Evolutionary conservation across 345 rosid genomes (phyloP).

Genomic region (Dovyalis caffra): DNA sequence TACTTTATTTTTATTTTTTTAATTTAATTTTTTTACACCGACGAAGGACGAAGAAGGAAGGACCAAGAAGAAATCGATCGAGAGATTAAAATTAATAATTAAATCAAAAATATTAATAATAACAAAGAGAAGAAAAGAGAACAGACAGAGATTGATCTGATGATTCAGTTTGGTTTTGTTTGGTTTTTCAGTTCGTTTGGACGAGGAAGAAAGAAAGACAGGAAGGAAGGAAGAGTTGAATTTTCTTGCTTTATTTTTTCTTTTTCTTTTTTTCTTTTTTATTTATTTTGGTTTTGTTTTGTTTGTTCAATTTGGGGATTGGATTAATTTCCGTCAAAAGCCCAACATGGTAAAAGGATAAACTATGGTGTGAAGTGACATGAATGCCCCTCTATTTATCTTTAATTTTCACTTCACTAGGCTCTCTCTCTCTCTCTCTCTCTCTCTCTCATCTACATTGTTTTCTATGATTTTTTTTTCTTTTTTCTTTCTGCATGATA

Average conservation of each 20-base stretch:
- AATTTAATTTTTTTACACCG: too few relatives aligned
- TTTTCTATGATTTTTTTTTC: too few relatives aligned
- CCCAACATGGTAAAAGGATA: too few relatives aligned
- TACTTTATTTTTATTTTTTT: neutral
- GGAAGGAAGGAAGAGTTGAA: neutral
- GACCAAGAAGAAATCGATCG: neutral
- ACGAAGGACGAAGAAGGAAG: neutral
- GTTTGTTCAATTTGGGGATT: too few relatives aligned
- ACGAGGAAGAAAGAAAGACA: neutral
- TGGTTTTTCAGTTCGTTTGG: neutral
- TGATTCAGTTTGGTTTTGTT: neutral
- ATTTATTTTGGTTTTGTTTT: too few relatives aligned
- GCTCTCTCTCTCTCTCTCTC: too few relatives aligned
- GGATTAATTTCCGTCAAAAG: too few relatives aligned
- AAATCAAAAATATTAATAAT: neutral
- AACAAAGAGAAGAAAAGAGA: neutral
- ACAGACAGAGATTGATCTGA: neutral
- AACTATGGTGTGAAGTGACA: conserved; percentile 1
- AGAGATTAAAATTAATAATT: too few relatives aligned
- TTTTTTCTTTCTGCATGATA: too few relatives aligned
- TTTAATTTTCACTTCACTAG: neutral
- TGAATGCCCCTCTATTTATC: conserved; percentile 11
- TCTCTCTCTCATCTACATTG: too few relatives aligned
- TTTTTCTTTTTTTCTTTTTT: too few relatives aligned
- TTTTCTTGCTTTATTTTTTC: too few relatives aligned